Evolutionary conservation across 225 moss, liverwort and hornwort species (phyloP), one percentile per base, ranked within the genome.

Genomic region (Sphagnum tenellum): DNA sequence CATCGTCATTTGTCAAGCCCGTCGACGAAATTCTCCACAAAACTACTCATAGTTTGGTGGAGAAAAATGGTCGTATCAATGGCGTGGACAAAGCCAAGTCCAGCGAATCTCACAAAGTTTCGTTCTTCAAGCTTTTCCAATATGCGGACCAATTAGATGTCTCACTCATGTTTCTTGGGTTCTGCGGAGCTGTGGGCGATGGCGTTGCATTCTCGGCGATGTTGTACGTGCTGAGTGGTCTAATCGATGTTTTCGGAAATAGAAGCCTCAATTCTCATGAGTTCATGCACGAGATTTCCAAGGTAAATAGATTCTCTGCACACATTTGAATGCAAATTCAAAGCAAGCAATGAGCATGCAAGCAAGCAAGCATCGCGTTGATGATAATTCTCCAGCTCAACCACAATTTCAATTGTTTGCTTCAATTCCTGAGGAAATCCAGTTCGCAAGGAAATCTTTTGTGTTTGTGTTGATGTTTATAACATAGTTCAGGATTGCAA

Each of bases 151-250:
- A 58, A 1, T 64, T 74, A 12, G 81, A 81, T 53, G 72, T 73
- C 44, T 45, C 74, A 56, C 8, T 81, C 50, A 77, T 81, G 81
- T 6, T 7, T 9, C 52, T 81, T 65, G 81, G 77, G 49, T 69
- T 72, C 55, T 4, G 77, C 3, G 81, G 81, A 60, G 81, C 81
- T 5, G 69, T 81, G 71, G 81, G 76, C 44, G 77, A 81, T 61
- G 81, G 81, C 4, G 68, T 74, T 3, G 62, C 74, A 7, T 81
- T 77, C 49, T 47, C 77, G 8, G 6, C 74, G 6, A 77, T 81
- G 77, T 59, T 81, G 49, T 63, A 61, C 6, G 49, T 72, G 5
- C 4, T 77, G 13, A 77, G 77, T 0, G 3, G n/a, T 4, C 72
- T 81, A 44, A 77, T 81, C 68, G 77, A 77, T 71, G 59, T 71